Conservation (phyloP, 2,329 filamentous ascomycete species). For the Tolypocladium guangdongense region DNA sequence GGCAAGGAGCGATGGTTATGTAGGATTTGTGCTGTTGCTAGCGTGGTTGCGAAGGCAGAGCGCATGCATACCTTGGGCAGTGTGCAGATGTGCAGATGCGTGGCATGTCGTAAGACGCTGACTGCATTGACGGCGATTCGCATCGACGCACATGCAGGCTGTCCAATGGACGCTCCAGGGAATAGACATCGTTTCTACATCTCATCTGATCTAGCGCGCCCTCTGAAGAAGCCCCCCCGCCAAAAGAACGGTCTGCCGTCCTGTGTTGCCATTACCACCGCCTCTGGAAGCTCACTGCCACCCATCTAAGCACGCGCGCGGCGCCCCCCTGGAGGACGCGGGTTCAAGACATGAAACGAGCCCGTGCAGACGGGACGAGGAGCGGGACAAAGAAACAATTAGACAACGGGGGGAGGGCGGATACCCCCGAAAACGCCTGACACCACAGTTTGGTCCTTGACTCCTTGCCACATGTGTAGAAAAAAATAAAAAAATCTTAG, state of each 20-base stretch:
- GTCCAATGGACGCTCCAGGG: neutral
- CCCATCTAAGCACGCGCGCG: neutral
- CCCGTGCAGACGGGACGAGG: neutral
- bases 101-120: neutral
- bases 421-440: neutral
- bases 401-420: neutral
- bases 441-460: neutral
- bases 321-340: neutral
- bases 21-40: neutral
- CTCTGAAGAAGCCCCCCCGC: too few species aligned
- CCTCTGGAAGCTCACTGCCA: neutral
- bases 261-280: neutral
- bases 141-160: neutral
- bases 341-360: neutral
- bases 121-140: neutral
- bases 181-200: neutral
- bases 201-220: neutral
- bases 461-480: neutral
- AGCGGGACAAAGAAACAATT: neutral
- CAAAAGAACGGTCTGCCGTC: neutral
- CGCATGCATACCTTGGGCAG: neutral
- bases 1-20: neutral
- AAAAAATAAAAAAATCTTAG: neutral
- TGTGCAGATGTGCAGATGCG: neutral
- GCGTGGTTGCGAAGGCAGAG: neutral